Base-by-base conservation (phyloP, 2,329 filamentous ascomycete genomes). In the Immersiporthe knoxdaviesiana region DNA sequence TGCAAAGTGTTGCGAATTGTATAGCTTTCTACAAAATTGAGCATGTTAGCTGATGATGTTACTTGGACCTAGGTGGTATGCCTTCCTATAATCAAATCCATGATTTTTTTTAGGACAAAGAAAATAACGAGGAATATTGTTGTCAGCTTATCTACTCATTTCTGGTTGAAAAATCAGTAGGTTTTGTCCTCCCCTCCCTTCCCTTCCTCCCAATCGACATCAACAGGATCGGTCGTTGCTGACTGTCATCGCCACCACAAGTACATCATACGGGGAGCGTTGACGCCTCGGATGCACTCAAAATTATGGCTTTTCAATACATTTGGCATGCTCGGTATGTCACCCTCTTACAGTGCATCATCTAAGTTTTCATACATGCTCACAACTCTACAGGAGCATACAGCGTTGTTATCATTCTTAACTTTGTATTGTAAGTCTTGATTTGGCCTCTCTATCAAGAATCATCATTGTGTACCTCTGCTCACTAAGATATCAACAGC, bases 161-260 rank as follows among this genome's bases (percentile, higher is more conserved):
- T 74, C 79, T 91, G 2, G 87, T 89, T 0, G 89, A 91, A 75
- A 88, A 88, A 77, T 87, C 85, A 58, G 87, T 88, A 77, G 75
- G 83, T 78, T 4, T 16, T n/a, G n/a, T n/a, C n/a, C n/a, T n/a
- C n/a, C n/a, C 30, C 2, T 16, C 2, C 11, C 3, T 16, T 5
- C n/a, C n/a, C n/a, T n/a, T n/a, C n/a, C n/a, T 5, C n/a, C 24
- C 50, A 16, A 16, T 30, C 11, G 7, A 54, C 24, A 24, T 16
- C 24, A 8, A 16, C 24, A 16, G 16, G 30, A 21, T 27, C 7
- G 10, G 6, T 16, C 0, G 6, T 2, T 24, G 37, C 12, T 58
- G 24, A 27, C 18, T 41, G 60, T 70, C 37, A 65, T 64, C 3
- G 12, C 18, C 74, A n/a, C n/a, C n/a, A n/a, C n/a, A 18, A 88